Evolutionary conservation across 2,329 filamentous ascomycete species (phyloP), one percentile per base, ranked within the genome.

Genomic region (Raffaelea albimanens): DNA sequence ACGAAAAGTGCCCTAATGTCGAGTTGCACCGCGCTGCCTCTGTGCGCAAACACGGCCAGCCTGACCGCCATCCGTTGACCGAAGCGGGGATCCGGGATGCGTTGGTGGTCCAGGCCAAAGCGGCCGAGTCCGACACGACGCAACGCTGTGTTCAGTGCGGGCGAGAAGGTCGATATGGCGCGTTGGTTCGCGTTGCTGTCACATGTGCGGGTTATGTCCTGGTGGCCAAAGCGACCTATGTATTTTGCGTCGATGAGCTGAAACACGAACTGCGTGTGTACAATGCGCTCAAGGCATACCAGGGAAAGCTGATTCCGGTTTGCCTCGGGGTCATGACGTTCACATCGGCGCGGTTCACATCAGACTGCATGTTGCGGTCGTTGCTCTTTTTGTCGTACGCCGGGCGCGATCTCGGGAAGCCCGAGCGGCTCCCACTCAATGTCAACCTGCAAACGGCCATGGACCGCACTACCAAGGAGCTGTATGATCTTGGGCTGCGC

Each of bases 221-320:
- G 11, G 43, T 45, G 5, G 43, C 33, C 33, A 45, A 45, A 22
- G 43, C 43, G n/a, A 18, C 20, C 2, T 45, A 25, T 25, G 16
- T 23, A 4, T 5, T 9, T 13, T 39, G 33, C 34, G 33, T 44
- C 43, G 16, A 9, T 3, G 21, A 2, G 2, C 33, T 45, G 13
- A 34, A 45, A 14, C 43, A 45, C 43, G 43, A 45, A 34, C 20
- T n/a, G 43, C 33, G 21, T 5, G 34, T 45, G 31, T 45, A 45
- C 33, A 16, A 39, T 7, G 43, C 43, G 33, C 43, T 45, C 43
- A 25, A 18, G 33, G 43, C 19, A 5, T 39, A 39, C 33, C 43
- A 45, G 34, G 43, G 43, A 20, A 23, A 9, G 43, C 34, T 45
- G 33, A 45, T 45, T 29, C 43, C 43, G 2, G 34, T 45, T 14